Evolutionary conservation across 2,329 filamentous ascomycete species (phyloP).

Genomic region (Ilyonectria mors-panacis): DNA sequence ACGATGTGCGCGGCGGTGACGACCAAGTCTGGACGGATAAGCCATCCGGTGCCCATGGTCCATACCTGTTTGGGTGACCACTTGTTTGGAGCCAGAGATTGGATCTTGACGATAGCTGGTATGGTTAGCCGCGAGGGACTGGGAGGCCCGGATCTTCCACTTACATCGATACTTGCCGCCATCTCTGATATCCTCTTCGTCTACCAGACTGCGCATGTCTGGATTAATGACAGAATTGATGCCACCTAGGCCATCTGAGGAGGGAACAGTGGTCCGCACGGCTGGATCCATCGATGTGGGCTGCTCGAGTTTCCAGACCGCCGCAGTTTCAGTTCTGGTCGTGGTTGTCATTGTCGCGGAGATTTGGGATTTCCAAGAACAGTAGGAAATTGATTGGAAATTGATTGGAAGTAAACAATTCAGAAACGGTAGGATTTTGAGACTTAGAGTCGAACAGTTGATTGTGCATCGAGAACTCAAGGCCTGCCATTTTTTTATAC

Average conservation of each 20-base stretch:
- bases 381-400: no score
- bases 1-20: conserved; percentile 44
- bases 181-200: conserved; percentile 27
- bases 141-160: neutral
- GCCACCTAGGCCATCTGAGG: conserved; percentile 25
- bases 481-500: no score
- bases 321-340: conserved; percentile 11
- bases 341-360: no score
- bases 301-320: conserved; percentile 29
- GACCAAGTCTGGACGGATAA: conserved; percentile 38
- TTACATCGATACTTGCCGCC: conserved; percentile 37
- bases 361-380: no score
- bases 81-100: conserved; percentile 30
- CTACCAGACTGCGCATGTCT: conserved; percentile 26
- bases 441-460: no score
- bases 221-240: conserved; percentile 32
- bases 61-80: conserved; percentile 14
- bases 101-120: conserved; percentile 39
- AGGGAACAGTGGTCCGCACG: conserved; percentile 20
- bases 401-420: no score
- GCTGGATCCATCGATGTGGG: conserved; percentile 20
- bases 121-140: neutral
- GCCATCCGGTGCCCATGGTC: conserved; percentile 45
- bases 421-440: no score
- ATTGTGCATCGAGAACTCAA: no score